Evolutionary conservation across 331 rosid species (phyloP).

Genomic region (Phaseolus coccineus): DNA sequence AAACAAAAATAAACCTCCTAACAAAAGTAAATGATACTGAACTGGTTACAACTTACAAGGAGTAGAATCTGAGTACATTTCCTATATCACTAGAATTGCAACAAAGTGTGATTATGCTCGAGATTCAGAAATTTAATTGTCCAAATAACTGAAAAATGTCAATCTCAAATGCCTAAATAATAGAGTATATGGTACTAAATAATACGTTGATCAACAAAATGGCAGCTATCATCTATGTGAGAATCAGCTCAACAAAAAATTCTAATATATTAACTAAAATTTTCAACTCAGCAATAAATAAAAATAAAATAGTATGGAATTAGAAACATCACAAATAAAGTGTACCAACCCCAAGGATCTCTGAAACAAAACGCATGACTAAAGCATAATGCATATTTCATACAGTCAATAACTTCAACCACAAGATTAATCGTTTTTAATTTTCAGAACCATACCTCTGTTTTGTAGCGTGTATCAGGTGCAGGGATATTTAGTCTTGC

Average conservation of each 20-base stretch:
- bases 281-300: not conserved
- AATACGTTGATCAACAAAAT: slow-evolving; percentile 16
- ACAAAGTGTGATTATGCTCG: slow-evolving; percentile 2
- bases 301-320: slow-evolving; percentile 13
- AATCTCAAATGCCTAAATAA: slow-evolving; percentile 23
- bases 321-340: slow-evolving; percentile 14
- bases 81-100: slow-evolving; percentile 6
- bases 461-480: slow-evolving; percentile 83
- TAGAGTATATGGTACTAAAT: not conserved
- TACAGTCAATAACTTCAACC: not conserved
- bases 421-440: slow-evolving; percentile 5
- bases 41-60: not conserved
- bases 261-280: not conserved
- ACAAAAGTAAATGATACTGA: slow-evolving; percentile 19
- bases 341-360: slow-evolving; percentile 18
- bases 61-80: slow-evolving; percentile 12
- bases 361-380: slow-evolving; percentile 26
- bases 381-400: slow-evolving; percentile 12
- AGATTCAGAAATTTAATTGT: slow-evolving; percentile 11
- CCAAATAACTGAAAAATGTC: slow-evolving; percentile 20
- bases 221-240: not conserved
- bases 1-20: not conserved
- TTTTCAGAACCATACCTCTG: slow-evolving; percentile 66
- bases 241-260: slow-evolving; percentile 11
- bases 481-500: slow-evolving; percentile 86